These are phyloP conservation scores for Fusarium sp. DNA, from an alignment of 2,329 filamentous ascomycete genomes.

Conservation along the genomic window DNA sequence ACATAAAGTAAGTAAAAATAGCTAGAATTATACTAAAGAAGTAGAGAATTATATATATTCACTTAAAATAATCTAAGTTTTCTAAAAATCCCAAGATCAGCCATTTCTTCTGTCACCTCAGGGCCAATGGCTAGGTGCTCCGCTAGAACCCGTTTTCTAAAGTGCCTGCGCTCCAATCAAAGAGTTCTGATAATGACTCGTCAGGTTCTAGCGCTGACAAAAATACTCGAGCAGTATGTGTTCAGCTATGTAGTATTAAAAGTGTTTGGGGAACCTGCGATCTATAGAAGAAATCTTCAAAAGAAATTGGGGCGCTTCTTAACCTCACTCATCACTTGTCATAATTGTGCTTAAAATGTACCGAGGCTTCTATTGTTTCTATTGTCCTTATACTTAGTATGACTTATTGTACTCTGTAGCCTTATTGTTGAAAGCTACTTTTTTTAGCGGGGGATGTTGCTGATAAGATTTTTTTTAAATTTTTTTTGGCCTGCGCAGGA, in stretches of 20 bases:
- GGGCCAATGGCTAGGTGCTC: neutral
- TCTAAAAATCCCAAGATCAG: too few relatives aligned
- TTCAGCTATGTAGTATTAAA: neutral
- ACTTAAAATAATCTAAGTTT: too few relatives aligned
- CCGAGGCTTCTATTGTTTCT: neutral
- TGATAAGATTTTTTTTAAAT: slow-evolving; percentile 35
- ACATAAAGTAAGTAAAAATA: too few relatives aligned
- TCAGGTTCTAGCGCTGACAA: neutral
- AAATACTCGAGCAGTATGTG: neutral
- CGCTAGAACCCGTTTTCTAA: slow-evolving; percentile 31
- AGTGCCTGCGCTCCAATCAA: slow-evolving; percentile 33
- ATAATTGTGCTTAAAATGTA: neutral
- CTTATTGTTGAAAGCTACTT: slow-evolving; percentile 5
- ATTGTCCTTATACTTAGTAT: neutral
- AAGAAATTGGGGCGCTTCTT: neutral
- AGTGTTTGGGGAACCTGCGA: neutral
- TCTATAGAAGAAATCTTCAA: neutral
- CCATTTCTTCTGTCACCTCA: too few relatives aligned
- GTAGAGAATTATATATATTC: too few relatives aligned
- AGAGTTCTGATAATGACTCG: slow-evolving; percentile 16
- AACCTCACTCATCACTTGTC: neutral
- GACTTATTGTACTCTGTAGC: slow-evolving; percentile 6
- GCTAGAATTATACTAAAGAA: too few relatives aligned
- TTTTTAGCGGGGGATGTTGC: slow-evolving; percentile 25
- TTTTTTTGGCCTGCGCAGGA: neutral